A percentile compares a stretch with the other conserved stretches of the same genome.
Evolutionary conservation across 1,284 basidiomycete genomes (phyloP).

Genomic region (Pterulicium gracile): DNA sequence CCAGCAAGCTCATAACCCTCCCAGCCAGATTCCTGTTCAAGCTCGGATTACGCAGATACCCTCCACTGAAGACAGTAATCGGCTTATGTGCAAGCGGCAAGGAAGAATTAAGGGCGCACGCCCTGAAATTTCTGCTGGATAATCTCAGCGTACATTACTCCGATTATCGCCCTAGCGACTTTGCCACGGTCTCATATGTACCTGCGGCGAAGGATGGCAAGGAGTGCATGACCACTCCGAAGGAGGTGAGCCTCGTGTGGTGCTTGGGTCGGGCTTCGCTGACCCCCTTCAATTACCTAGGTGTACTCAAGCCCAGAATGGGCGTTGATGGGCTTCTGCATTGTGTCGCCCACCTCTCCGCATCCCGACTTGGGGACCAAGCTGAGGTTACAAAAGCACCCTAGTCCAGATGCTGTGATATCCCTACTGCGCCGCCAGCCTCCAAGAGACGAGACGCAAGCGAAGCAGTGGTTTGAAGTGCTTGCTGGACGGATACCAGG

Average conservation of each 20-base stretch:
- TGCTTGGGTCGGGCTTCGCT: neutral
- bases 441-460: slow-evolving; percentile 45
- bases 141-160: slow-evolving; percentile 55
- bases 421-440: slow-evolving; percentile 48
- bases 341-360: slow-evolving; percentile 39
- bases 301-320: slow-evolving; percentile 70
- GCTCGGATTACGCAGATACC: slow-evolving; percentile 69
- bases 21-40: slow-evolving; percentile 77
- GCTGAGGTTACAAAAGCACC: slow-evolving; percentile 69
- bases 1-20: neutral
- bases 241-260: slow-evolving; percentile 37
- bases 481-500: slow-evolving; percentile 68
- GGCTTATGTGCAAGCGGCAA: slow-evolving; percentile 53
- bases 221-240: slow-evolving; percentile 51
- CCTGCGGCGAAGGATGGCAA: slow-evolving; percentile 55
- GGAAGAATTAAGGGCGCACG: slow-evolving; percentile 34
- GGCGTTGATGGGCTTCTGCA: slow-evolving; percentile 66
- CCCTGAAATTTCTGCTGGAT: slow-evolving; percentile 73
- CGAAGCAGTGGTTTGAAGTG: slow-evolving; percentile 66
- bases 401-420: slow-evolving; percentile 58
- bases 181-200: slow-evolving; percentile 62
- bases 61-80: slow-evolving; percentile 61
- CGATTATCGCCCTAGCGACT: slow-evolving; percentile 48
- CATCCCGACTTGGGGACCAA: slow-evolving; percentile 50
- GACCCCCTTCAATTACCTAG: slow-evolving; percentile 22